phyloP scores from a whole-genome alignment of 805 yeast species.

The Candida sakaeoensis region DNA sequence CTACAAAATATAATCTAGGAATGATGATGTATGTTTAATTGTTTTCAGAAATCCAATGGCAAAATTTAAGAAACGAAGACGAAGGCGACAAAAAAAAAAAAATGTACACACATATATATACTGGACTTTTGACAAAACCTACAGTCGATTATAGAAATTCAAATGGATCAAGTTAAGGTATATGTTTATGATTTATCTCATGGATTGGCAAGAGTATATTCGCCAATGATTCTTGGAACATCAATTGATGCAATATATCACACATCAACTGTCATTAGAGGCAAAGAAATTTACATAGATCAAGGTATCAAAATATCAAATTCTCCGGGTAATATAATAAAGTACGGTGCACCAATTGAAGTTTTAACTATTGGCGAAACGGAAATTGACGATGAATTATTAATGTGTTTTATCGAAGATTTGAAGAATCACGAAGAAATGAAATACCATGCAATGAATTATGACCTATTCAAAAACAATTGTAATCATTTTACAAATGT shows the following conservation, averaged over 20 bases:
- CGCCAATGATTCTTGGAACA: constrained; percentile 51
- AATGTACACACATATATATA: background rate
- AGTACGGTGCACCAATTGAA: constrained; percentile 56
- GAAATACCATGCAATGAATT: constrained; percentile 44
- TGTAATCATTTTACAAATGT: constrained; percentile 67
- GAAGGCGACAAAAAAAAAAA: background rate
- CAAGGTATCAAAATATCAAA: constrained; percentile 45
- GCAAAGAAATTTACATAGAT: constrained; percentile 57
- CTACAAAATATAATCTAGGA: no score
- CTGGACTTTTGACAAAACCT: background rate
- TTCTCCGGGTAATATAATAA: constrained; percentile 48
- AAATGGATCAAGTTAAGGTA: constrained; percentile 41
- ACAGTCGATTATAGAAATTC: constrained; percentile 1
- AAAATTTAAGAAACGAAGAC: background rate
- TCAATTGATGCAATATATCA: constrained; percentile 63
- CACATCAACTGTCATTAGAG: constrained; percentile 53
- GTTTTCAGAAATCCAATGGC: no score
- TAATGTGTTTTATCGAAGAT: constrained; percentile 52
- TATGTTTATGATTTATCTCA: constrained; percentile 62
- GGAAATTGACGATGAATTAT: constrained; percentile 46
- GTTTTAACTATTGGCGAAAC: constrained; percentile 54
- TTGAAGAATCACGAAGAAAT: constrained; percentile 32
- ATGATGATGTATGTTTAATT: no score
- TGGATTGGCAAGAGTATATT: constrained; percentile 53
- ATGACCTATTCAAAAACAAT: constrained; percentile 59